A percentile compares a stretch with the other conserved stretches of the same genome.
Evolutionary conservation across 2,329 filamentous ascomycete genomes (phyloP).

Genomic region (Zymoseptoria pseudotritici): DNA sequence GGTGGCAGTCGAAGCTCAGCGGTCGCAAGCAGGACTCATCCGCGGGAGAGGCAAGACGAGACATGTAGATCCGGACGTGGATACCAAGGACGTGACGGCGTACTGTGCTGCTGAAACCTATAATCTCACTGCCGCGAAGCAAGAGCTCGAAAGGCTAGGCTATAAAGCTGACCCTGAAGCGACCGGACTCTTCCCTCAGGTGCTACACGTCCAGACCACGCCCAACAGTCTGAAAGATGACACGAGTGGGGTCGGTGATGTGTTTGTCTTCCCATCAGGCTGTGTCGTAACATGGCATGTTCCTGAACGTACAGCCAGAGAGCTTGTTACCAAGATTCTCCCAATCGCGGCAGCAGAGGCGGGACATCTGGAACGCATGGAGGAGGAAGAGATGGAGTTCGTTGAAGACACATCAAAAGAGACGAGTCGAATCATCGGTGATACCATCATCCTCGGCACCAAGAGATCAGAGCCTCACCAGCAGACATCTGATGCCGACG

Average conservation of each 20-base stretch:
- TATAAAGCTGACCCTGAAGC: constrained; percentile 56
- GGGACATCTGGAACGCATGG: constrained; percentile 63
- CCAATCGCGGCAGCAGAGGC: constrained; percentile 64
- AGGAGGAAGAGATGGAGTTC: constrained; percentile 87
- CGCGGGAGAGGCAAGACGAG: constrained; percentile 38
- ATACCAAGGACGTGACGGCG: constrained; percentile 50
- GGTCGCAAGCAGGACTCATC: constrained; percentile 45
- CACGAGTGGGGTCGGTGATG: constrained; percentile 53
- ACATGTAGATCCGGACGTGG: constrained; percentile 40
- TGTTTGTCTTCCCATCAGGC: constrained; percentile 93
- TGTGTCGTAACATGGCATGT: constrained; percentile 90
- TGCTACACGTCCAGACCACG: constrained; percentile 50
- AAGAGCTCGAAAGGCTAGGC: constrained; percentile 51
- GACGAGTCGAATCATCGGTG: constrained; percentile 71
- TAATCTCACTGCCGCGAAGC: constrained; percentile 50
- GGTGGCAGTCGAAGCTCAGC: constrained; percentile 79
- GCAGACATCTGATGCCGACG: constrained; percentile 1
- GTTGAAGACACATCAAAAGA: constrained; percentile 66
- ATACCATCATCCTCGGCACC: constrained; percentile 83
- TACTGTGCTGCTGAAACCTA: constrained; percentile 64
- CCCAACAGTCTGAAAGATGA: constrained; percentile 33
- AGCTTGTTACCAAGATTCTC: constrained; percentile 63
- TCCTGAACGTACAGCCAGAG: constrained; percentile 63
- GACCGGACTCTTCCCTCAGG: constrained; percentile 57
- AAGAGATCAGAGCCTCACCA: constrained; percentile 35